Evolutionary conservation across 768 basidiomycete genomes (phyloP).

Genomic region (Agaricus blazei): DNA sequence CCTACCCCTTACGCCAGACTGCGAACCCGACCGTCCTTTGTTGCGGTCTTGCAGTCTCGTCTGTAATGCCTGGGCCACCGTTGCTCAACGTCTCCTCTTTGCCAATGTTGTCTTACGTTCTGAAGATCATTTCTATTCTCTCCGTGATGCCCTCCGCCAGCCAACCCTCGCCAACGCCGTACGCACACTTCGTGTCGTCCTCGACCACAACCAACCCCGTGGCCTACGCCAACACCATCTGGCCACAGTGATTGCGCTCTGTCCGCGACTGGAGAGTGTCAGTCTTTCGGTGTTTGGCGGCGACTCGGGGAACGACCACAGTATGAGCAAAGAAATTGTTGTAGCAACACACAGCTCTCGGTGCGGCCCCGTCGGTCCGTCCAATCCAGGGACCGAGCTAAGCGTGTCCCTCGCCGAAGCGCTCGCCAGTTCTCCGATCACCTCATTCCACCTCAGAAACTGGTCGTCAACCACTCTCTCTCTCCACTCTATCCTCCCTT

Average conservation of each 20-base stretch:
- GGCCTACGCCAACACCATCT: constrained; percentile 52
- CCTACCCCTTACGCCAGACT: constrained; percentile 32
- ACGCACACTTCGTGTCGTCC: constrained; percentile 43
- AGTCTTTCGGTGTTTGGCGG: constrained; percentile 56
- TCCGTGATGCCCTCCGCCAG: constrained; percentile 50
- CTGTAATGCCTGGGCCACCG: constrained; percentile 60
- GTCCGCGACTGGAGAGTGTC: constrained; percentile 55
- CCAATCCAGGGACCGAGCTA: constrained; percentile 35
- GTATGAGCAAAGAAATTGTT: constrained; percentile 33
- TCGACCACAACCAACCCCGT: constrained; percentile 67
- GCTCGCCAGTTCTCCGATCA: constrained; percentile 45
- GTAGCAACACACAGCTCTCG: constrained; percentile 43
- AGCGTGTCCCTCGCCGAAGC: constrained; percentile 32
- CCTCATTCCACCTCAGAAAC: constrained; percentile 58
- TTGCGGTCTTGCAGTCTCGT: constrained; percentile 57
- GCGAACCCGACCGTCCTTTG: constrained; percentile 33
- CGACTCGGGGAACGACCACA: constrained; percentile 17
- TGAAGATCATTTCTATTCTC: constrained; percentile 47
- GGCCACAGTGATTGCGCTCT: constrained; percentile 50
- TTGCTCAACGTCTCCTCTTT: constrained; percentile 64
- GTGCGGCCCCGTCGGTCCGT: constrained; percentile 43
- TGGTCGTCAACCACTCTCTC: constrained; percentile 61
- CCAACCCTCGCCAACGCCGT: constrained; percentile 50
- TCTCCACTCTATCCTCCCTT: constrained; percentile 55
- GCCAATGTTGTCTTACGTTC: constrained; percentile 48